These are phyloP conservation scores for Hemisphaericaspora lyxosophila DNA, from an alignment of 1,139 yeast genomes.

Conservation along the genomic window DNA sequence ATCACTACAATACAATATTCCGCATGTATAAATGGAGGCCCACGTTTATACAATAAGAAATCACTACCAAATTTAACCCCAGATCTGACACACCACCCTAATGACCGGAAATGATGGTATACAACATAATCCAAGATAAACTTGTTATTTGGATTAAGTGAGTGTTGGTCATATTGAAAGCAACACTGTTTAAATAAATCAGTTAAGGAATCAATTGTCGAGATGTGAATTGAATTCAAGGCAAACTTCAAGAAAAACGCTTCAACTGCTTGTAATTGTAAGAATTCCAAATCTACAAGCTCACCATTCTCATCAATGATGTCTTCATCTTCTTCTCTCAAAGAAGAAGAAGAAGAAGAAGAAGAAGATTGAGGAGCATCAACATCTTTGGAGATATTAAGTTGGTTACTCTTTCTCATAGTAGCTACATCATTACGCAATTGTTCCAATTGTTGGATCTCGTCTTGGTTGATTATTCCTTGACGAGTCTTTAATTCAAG, in stretches of 20 bases:
- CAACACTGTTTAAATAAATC: conserved; percentile 32
- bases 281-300: conserved; percentile 52
- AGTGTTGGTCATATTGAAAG: conserved; percentile 8
- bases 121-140: conserved; percentile 64
- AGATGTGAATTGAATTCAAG: conserved; percentile 40
- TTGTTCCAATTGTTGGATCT: conserved; percentile 25
- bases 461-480: conserved; percentile 24
- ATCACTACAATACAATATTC: conserved; percentile 68
- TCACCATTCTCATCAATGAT: conserved; percentile 36
- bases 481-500: conserved; percentile 32
- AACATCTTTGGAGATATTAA: background rate
- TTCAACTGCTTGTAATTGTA: conserved; percentile 78
- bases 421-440: conserved; percentile 26
- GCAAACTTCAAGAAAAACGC: conserved; percentile 63
- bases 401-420: conserved; percentile 15
- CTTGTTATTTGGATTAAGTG: conserved; percentile 27
- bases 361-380: too few relatives aligned
- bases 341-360: background rate
- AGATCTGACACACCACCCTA: conserved; percentile 93
- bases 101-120: conserved; percentile 82
- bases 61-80: conserved; percentile 93
- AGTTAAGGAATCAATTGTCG: conserved; percentile 11
- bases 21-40: conserved; percentile 96
- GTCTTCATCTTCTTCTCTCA: conserved; percentile 12
- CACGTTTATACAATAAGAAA: conserved; percentile 74